Base-by-base conservation (phyloP, 2,329 filamentous ascomycete genomes). In the Pseudopyrenochaeta lycopersici region DNA sequence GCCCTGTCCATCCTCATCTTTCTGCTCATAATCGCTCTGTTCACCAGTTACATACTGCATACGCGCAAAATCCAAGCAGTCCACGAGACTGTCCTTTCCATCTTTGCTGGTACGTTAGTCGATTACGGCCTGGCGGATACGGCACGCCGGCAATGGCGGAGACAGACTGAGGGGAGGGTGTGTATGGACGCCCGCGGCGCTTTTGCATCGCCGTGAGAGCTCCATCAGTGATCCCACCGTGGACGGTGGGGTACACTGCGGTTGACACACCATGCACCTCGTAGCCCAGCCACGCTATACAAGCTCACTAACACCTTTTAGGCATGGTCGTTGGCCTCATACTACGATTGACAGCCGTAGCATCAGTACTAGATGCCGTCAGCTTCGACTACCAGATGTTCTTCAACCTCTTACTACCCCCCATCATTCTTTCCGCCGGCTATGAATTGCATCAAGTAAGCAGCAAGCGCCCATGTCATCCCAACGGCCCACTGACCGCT, bases 371-470 rank as follows among this genome's bases (percentile, higher is more conserved):
- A 75, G 90, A 91, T 73, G 88, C 91, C 61, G 92, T 99, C 71
- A 96, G 90, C 77, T 99, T 99, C 82, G 90, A 98, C 80, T 97
- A 97, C 76, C 93, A 98, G 74, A 97, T 98, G 82, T 99, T 99
- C 83, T 99, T 99, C 84, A 99, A 99, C 77, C 86, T 99, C 40
- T 86, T 99, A 11, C 90, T 99, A n/a, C 95, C 95, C 32, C 95
- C 95, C 51, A 99, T 99, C 73, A 99, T 99, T 74, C 84, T 99
- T 23, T 94, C 93, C 14, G 97, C 94, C 14, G 95, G 95, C 49
- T 99, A 98, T 79, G 95, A 99, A 78, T 79, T 99, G 56, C 95
- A 99, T 76, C 95, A 99, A 75, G 82, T 84, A 49, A 52, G 78
- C 47, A 10, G 29, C 9, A 38, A 23, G 7, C 11, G 14, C 36